Evolutionary conservation across 2,329 filamentous ascomycete genomes (phyloP), one percentile per base, ranked within the genome.

Genomic region (Chrysoporthe cubensis): DNA sequence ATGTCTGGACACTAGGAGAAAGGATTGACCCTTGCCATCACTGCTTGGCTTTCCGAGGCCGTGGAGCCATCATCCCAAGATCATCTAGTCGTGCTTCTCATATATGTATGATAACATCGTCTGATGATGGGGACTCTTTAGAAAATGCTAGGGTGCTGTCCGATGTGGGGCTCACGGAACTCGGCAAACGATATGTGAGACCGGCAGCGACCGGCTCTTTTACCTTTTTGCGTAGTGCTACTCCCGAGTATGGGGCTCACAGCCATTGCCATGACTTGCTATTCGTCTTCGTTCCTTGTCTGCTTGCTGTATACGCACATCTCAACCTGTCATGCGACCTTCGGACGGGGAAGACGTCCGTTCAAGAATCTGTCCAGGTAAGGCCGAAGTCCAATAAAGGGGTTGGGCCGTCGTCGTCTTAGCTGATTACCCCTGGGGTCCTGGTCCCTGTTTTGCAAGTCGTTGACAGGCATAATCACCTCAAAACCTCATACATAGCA

Each of bases 201-300:
- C 50, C 50, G 50, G 50, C 14, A 32, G 50, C 32, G 50, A 54
- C 50, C 50, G 50, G 50, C 14, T 34, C 50, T 54, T 54, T 54
- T 54, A 13, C 50, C 50, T 34, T 18, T 3, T 54, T 54, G 21
- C 50, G 48, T 52, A 14, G 48, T 32, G 9, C 26, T 52, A 26
- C 26, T 26, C 26, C 26, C 21, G 26, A 21, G 48, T 26, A 9
- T 52, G 21, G 48, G 48, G n/a, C 48, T 52, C 26, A 16, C 11
- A 52, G 50, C 26, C 50, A 52, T 52, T 52, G 9, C 9, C 50
- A 32, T 52, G 50, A 14, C 50, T n/a, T 48, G 44, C 18, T 7
- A 4, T 26, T 52, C 48, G 11, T 14, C 26, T 32, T 52, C 48
- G 48, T 21, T 34, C 21, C 16, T 4, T 7, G 9, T 34, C 37